Base-by-base conservation (phyloP, 306 rosid species). In the Crotalaria pallida region DNA sequence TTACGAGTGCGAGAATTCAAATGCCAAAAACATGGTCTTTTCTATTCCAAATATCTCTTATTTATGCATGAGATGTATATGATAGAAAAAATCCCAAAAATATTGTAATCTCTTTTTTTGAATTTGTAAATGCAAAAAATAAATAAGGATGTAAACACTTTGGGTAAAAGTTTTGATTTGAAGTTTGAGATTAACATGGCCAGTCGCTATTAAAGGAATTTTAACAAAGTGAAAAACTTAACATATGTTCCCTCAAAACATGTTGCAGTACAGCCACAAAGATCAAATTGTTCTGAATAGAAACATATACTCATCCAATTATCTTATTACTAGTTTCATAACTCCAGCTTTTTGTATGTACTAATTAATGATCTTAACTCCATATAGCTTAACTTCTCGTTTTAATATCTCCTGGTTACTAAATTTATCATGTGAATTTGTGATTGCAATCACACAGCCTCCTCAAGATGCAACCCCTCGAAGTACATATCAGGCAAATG, bases 401-500 rank as follows among this genome's bases (percentile, higher is more conserved):
- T 19, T 56, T 6, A 50, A 43, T 24, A 65, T 22, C 27, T 50
- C 4, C 13, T 23, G 33, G 13, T 48, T 45, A 41, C 53, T 79
- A 26, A 75, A 11, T 55, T 29, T 12, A 0, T 72, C 12, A 29
- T 40, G 58, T 84, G 71, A 82, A 57, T 71, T 55, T 62, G 76
- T 77, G 29, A 29, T 29, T 58, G 74, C 61, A 31, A 60, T 45
- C 45, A 43, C 77, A 71, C 91, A 90, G 96, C 24, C 34, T 73
- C 84, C 22, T 24, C 77, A 21, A 47, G 59, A 33, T 90, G 98
- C 90, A 74, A 40, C 79, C 82, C 92, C 3, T 68, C 73, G 0
- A 88, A 65, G 75, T 90, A 84, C 85, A 36, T 87, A 69, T 82
- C 87, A 18, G 88, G 88, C 40, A 55, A 82, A 79, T 94, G 98